Evolutionary conservation across 2,329 filamentous ascomycete species (phyloP).

Genomic region (Fusarium sp.): DNA sequence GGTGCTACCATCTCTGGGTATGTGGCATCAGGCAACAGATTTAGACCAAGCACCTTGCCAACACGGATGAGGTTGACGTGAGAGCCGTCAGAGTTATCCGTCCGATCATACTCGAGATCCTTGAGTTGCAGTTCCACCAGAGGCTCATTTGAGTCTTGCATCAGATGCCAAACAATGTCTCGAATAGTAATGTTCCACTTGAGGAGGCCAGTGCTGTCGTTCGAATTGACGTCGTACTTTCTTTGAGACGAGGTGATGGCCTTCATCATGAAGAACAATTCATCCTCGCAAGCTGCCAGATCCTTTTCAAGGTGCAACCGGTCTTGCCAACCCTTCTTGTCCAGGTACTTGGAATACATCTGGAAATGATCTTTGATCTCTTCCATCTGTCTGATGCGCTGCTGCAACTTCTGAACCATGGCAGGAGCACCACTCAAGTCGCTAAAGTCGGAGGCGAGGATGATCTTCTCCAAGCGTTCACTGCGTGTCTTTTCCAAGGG

Average conservation of each 20-base stretch:
- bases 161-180: slow-evolving; percentile 97
- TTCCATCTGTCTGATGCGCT: slow-evolving; percentile 90
- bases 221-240: slow-evolving; percentile 74
- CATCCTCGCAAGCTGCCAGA: slow-evolving; percentile 88
- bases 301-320: slow-evolving; percentile 89
- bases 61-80: slow-evolving; percentile 93
- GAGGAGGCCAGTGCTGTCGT: slow-evolving; percentile 78
- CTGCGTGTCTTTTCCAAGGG: slow-evolving; percentile 96
- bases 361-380: slow-evolving; percentile 98
- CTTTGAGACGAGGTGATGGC: slow-evolving; percentile 96
- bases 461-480: slow-evolving; percentile 96
- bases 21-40: slow-evolving; percentile 86
- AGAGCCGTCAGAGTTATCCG: slow-evolving; percentile 95
- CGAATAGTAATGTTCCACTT: slow-evolving; percentile 94
- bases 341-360: slow-evolving; percentile 85
- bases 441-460: slow-evolving; percentile 98
- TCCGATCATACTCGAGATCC: slow-evolving; percentile 91
- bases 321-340: slow-evolving; percentile 91
- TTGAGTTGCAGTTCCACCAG: slow-evolving; percentile 92
- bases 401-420: slow-evolving; percentile 90
- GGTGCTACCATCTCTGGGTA: slow-evolving; percentile 97
- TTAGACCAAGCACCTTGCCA: slow-evolving; percentile 86
- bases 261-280: slow-evolving; percentile 99
- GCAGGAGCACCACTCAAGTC: slow-evolving; percentile 92
- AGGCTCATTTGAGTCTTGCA: slow-evolving; percentile 85